Percentiles rank a stretch among this genome's conserved stretches.
These are phyloP conservation scores for Corymbia citriodora DNA, from an alignment of 441 rosid genomes.

Conservation along the genomic window DNA sequence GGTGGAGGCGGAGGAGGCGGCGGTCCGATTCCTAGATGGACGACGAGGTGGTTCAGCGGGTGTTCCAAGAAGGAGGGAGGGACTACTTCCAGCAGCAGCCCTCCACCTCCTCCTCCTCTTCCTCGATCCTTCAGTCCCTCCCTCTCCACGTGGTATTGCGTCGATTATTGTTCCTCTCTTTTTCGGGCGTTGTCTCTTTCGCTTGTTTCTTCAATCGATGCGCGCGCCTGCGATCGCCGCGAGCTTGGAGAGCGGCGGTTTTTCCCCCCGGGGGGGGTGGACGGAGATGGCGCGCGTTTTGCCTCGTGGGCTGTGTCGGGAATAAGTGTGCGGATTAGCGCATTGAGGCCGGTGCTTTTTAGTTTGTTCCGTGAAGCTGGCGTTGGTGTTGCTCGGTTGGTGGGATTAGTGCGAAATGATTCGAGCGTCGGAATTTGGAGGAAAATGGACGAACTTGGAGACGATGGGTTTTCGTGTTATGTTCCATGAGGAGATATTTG, in stretches of 20 bases:
- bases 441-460: neutral
- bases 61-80: slow-evolving; percentile 84
- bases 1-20: neutral
- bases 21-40: slow-evolving; percentile 44
- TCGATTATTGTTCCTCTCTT: neutral
- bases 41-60: slow-evolving; percentile 91
- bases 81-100: slow-evolving; percentile 86
- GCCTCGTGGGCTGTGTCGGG: neutral
- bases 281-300: neutral
- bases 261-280: neutral
- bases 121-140: slow-evolving; percentile 83
- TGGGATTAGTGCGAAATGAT: neutral
- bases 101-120: slow-evolving; percentile 62
- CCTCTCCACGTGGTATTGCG: slow-evolving; percentile 81
- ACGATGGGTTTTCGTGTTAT: neutral
- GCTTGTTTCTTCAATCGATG: neutral
- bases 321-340: neutral
- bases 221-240: neutral
- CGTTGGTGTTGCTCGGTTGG: neutral
- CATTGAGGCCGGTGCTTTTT: neutral
- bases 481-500: neutral
- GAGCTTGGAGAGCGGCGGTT: neutral
- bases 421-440: neutral
- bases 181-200: neutral
- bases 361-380: neutral